phyloP scores from a whole-genome alignment of 805 yeast genomes.

The Yamadazyma paraphyllophila region DNA sequence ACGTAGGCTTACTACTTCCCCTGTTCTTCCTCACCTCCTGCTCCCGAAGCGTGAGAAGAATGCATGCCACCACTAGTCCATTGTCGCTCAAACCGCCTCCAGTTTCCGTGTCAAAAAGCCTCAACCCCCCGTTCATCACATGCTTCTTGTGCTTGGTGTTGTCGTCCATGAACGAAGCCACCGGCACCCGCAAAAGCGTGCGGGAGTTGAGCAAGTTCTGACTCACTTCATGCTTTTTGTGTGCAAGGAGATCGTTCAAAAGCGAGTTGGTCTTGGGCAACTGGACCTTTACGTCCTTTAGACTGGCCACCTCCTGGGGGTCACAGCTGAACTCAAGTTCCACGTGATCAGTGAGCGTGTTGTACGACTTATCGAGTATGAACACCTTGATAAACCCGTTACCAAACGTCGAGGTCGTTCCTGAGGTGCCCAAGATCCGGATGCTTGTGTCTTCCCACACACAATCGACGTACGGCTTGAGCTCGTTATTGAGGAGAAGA shows the following conservation, averaged over 20 bases:
- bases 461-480: slow-evolving; percentile 30
- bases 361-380: slow-evolving; percentile 18
- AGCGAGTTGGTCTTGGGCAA: slow-evolving; percentile 4
- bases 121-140: slow-evolving; percentile 22
- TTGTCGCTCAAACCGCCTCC: slow-evolving; percentile 11
- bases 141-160: slow-evolving; percentile 18
- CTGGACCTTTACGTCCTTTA: slow-evolving; percentile 13
- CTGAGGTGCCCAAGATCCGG: slow-evolving; percentile 31
- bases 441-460: slow-evolving; percentile 26
- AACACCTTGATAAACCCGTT: slow-evolving; percentile 26
- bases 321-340: slow-evolving; percentile 1
- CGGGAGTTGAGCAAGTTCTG: slow-evolving; percentile 4
- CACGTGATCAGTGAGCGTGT: slow-evolving; percentile 23
- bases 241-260: not conserved
- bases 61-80: slow-evolving; percentile 21
- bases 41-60: slow-evolving; percentile 29
- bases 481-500: slow-evolving; percentile 26
- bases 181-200: slow-evolving; percentile 23
- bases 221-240: not conserved
- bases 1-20: slow-evolving; percentile 28
- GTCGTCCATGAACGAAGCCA: slow-evolving; percentile 28
- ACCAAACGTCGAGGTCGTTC: slow-evolving; percentile 35
- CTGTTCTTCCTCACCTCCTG: slow-evolving; percentile 33
- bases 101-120: slow-evolving; percentile 15
- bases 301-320: not conserved